Evolutionary conservation across 768 basidiomycete species (phyloP), one percentile per base, ranked within the genome.

Genomic region (Xerocomellus chrysenteron): DNA sequence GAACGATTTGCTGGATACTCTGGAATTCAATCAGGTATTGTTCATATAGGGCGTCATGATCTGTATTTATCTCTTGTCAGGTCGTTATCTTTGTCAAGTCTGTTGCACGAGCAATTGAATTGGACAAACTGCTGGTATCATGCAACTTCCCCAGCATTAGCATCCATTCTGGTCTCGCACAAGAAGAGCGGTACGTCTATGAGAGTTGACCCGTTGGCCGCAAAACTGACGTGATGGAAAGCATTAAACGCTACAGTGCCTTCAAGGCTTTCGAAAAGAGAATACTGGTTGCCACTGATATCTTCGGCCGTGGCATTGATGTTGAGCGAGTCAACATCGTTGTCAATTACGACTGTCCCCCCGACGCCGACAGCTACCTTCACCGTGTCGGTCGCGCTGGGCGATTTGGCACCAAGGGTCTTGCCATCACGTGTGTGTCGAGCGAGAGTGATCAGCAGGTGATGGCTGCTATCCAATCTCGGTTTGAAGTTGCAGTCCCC

Each of bases 211-310:
- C 1, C 12, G 55, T 46, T 40, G 3, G 33, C 30, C 2, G 52
- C n/a, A n/a, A 1, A 36, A n/a, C 51, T 63, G 21, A 68, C 39
- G 39, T 41, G 35, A 47, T 48, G 5, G 39, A 44, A 36, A 96
- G 94, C 55, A 98, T 99, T 73, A 83, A 82, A 55, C 91, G 97
- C 16, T 99, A 98, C 77, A 91, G 92, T 30, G 93, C 95, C 39
- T 99, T 99, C 83, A 99, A 99, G 76, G 92, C 92, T 17, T 99
- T 99, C 64, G 97, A 99, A 79, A 99, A 98, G 78, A 93, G 97
- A 62, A 98, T 99, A 62, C 82, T 99, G n/a, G 97, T 99, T 40
- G 96, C 95, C 19, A 99, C 97, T 19, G 97, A 99, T 73, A 98
- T 99, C 63, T 99, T 99, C 59, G 97, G 97, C 57, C 92, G 97